phyloP scores from a whole-genome alignment of 225 moss, liverwort and hornwort genomes.

The Marchantia polymorpha region DNA sequence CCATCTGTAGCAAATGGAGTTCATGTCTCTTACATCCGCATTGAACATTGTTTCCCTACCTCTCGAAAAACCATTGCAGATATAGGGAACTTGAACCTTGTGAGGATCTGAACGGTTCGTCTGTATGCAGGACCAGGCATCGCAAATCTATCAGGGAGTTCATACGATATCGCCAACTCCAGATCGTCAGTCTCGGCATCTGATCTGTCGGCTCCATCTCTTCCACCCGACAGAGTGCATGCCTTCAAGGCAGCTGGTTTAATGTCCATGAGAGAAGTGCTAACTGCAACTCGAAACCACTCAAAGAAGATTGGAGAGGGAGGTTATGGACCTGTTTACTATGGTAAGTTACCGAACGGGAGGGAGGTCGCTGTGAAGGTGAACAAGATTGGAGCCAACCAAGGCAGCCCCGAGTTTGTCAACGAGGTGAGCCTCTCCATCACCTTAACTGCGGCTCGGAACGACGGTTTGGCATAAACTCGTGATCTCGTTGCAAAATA shows the following conservation, averaged over 20 bases:
- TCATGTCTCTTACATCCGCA: too few relatives aligned
- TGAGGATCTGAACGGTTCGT: not conserved
- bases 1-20: not conserved
- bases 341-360: constrained; percentile 16
- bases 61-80: too few relatives aligned
- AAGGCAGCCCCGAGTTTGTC: constrained; percentile 15
- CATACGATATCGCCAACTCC: not conserved
- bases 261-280: constrained; percentile 7
- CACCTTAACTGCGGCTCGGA: not conserved
- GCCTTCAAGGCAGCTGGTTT: not conserved
- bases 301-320: constrained; percentile 27
- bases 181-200: not conserved
- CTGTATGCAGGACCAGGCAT: not conserved
- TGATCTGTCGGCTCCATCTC: not conserved
- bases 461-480: not conserved
- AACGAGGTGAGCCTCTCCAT: constrained; percentile 17
- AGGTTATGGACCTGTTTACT: constrained; percentile 29
- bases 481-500: not conserved
- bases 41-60: too few relatives aligned
- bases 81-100: not conserved
- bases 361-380: constrained; percentile 29
- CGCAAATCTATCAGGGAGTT: not conserved
- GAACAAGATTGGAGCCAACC: constrained; percentile 9
- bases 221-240: not conserved
- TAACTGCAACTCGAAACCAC: constrained; percentile 17